Conservation (phyloP, 768 basidiomycete genomes). For the Mycena alexandri region DNA sequence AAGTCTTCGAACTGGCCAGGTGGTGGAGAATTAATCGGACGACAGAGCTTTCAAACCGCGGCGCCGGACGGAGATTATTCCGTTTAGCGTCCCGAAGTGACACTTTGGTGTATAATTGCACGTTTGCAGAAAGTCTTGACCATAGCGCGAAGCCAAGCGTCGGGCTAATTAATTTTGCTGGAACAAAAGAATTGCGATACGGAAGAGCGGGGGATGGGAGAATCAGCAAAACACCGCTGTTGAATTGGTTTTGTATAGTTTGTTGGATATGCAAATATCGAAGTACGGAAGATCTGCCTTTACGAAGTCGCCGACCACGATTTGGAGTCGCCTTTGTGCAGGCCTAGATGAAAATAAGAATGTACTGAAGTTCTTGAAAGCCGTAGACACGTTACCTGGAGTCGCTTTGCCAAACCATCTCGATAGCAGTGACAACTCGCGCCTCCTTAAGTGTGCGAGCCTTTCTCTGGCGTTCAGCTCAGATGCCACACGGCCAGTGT, state of each 20-base stretch:
- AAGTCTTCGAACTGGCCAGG: constrained; percentile 97
- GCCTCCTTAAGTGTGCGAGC: constrained; percentile 80
- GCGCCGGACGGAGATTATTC: constrained; percentile 97
- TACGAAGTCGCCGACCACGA: constrained; percentile 97
- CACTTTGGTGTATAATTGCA: constrained; percentile 96
- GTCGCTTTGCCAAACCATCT: constrained; percentile 95
- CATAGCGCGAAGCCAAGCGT: constrained; percentile 90
- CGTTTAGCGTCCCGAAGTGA: constrained; percentile 96
- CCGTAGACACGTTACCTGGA: too few relatives aligned
- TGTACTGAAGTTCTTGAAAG: too few relatives aligned
- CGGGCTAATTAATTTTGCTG: constrained; percentile 98
- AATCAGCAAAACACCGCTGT: constrained; percentile 96
- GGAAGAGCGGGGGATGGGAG: constrained; percentile 94
- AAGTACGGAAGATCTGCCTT: constrained; percentile 99
- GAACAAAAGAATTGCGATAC: constrained; percentile 98
- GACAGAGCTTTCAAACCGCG: constrained; percentile 93
- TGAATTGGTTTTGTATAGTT: constrained; percentile 98
- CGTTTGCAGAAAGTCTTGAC: constrained; percentile 97
- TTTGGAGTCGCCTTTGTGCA: constrained; percentile 93
- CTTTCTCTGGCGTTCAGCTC: too few relatives aligned
- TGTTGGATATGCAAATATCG: constrained; percentile 99
- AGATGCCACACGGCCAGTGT: constrained; percentile 66
- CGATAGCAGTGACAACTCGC: constrained; percentile 99
- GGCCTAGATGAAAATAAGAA: constrained; percentile 74
- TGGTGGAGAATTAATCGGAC: constrained; percentile 96